Evolutionary conservation across 2,329 filamentous ascomycete genomes (phyloP), one percentile per base, ranked within the genome.

Genomic region (Pseudogymnoascus sp.): DNA sequence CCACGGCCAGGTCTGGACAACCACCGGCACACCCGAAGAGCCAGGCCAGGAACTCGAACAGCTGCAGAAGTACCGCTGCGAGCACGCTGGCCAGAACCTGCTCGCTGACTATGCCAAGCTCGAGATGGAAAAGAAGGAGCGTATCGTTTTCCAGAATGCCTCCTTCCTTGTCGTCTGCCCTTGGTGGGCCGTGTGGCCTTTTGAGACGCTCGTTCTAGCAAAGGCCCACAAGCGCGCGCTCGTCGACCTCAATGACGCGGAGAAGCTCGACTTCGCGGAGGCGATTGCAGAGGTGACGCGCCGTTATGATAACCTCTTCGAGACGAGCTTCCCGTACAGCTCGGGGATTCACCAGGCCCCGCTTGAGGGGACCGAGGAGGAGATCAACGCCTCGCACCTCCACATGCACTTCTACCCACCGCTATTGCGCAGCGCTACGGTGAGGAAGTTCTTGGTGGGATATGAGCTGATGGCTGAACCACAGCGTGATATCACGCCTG

Each of bases 381-480:
- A 97, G 75, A 84, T 93, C 62, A 89, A 96, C 70, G 87, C 87
- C 66, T 91, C 90, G 69, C 93, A 96, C 76, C 87, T 99, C 73
- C 95, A 99, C 76, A 88, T 99, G 79, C 95, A 99, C 78, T 99
- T 99, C 76, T 97, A 97, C 75, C 95, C 95, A 44, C 95, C 95
- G 11, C 81, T 99, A 56, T 81, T 99, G 67, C 87, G 95, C 63
- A 96, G 92, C 56, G 93, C 95, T 2, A 96, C 92, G 0, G 93
- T 99, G 56, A 87, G 90, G 69, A 99, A 99, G 78, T 99, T 97
- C 78, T 77, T 97, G 61, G 95, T 99, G 36, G 95, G 95, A 0
- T 97, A 96, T 74, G 95, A 99, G 78, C 83, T 99, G 77, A 86
- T 99, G 85, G 95, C 90, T 1, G 95, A 99, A 78, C 93, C 95